These are phyloP conservation scores for Cordyceps farinosa DNA, from an alignment of 2,329 filamentous ascomycete genomes.

Conservation along the genomic window DNA sequence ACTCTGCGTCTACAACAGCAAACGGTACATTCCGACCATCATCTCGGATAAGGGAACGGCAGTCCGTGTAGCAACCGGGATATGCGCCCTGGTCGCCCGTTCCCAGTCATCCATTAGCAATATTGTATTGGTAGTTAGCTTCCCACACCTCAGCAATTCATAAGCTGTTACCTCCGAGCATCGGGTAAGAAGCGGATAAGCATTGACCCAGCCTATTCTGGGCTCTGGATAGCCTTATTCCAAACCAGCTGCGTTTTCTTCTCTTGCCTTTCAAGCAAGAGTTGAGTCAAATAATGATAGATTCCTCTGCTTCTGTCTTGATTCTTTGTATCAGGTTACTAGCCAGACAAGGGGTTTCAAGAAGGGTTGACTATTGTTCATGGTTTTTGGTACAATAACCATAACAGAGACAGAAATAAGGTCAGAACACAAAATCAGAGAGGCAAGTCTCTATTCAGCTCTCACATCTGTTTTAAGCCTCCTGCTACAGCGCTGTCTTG, in stretches of 20 bases:
- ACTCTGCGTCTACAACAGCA: neutral
- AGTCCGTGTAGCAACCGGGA: neutral
- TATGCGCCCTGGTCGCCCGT: neutral
- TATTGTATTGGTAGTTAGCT: too few relatives aligned
- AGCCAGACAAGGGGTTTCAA: too few relatives aligned
- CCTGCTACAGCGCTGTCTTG: too few relatives aligned
- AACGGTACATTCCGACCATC: neutral
- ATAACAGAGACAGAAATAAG: too few relatives aligned
- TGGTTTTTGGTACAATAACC: too few relatives aligned
- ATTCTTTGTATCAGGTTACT: too few relatives aligned
- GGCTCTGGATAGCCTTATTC: neutral
- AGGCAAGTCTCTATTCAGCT: too few relatives aligned
- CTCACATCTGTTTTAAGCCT: too few relatives aligned
- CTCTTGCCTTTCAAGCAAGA: neutral
- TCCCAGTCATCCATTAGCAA: neutral
- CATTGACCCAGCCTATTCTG: neutral
- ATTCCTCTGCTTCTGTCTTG: too few relatives aligned
- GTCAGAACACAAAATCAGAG: too few relatives aligned
- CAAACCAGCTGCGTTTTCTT: neutral
- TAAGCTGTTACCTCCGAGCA: neutral
- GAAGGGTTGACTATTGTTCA: too few relatives aligned
- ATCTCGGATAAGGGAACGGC: slow-evolving; percentile 14
- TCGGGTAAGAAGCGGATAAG: neutral
- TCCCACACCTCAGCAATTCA: neutral
- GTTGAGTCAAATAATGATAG: too few relatives aligned